Conservation (phyloP, 108 stramenopile genomes). For the Nannochloropsis salina region DNA sequence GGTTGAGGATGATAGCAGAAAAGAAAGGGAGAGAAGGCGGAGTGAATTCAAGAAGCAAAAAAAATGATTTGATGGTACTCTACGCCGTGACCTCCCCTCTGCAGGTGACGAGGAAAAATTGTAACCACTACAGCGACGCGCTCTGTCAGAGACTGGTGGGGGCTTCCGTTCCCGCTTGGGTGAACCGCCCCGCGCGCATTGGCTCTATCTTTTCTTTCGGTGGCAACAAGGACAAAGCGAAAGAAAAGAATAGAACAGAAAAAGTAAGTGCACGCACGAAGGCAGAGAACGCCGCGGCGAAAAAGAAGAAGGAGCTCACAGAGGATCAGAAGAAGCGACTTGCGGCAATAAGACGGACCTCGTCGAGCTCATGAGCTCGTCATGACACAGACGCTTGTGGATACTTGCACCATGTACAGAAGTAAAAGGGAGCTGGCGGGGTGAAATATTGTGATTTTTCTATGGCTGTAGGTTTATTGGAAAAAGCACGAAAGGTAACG, state of each 20-base stretch:
- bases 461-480: no score
- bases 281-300: slow-evolving; percentile 31
- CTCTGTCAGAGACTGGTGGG: neutral
- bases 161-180: neutral
- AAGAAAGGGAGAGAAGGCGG: neutral
- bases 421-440: no score
- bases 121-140: slow-evolving; percentile 31
- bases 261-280: neutral
- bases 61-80: neutral
- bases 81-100: neutral
- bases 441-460: no score
- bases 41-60: neutral
- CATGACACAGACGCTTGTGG: no score
- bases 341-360: neutral
- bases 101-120: neutral
- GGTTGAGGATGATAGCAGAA: neutral
- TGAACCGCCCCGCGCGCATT: slow-evolving; percentile 22
- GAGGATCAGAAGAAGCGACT: slow-evolving; percentile 33
- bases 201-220: neutral
- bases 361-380: no score
- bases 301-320: slow-evolving; percentile 48
- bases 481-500: no score
- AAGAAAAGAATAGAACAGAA: neutral
- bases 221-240: neutral
- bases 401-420: no score